Evolutionary conservation across 2,329 filamentous ascomycete genomes (phyloP), one percentile per base, ranked within the genome.

Genomic region (Colletotrichum somersetense): DNA sequence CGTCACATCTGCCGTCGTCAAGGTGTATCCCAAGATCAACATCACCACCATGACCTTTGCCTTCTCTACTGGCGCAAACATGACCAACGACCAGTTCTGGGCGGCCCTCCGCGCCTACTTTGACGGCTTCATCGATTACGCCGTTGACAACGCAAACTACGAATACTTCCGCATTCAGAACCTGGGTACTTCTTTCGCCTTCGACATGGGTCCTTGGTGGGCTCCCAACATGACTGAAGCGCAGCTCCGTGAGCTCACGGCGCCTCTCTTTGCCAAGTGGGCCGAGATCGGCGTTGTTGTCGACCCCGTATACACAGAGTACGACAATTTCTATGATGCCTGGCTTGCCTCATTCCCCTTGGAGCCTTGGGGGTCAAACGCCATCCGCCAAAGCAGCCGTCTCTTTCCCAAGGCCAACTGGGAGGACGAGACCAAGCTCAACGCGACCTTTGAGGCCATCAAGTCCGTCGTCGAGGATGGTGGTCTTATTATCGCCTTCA

Each of bases 1-100:
- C 2, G 88, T 91, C 1, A 78, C 84, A 10, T 88, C 86, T 1
- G 81, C 90, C 77, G 90, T 87, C 0, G 81, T 86, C 52, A 87
- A 86, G 75, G 83, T 85, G 1, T 82, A 89, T 76, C 79, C 81
- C 1, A 83, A 86, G 69, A 77, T 77, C 6, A 78, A 79, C 0
- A 81, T 85, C 3, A 81, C 83, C 1, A 87, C 84, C 2, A 81
- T 84, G 1, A 83, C 80, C 6, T 76, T 89, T 5, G 79, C 78
- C 1, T 86, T 89, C 61, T 71, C 68, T 4, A 57, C 38, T 12
- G 68, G 72, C 11, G 59, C 20, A 3, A 72, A 74, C 42, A 56
- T 78, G n/a, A 75, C 75, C 6, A 71, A 75, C n/a, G 74, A 76
- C 11, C 70, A 76, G n/a, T 75, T 79, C 72, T 83, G 69, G 82